Conservation (phyloP, 139 green algal genomes). For the Chlamydomonas urium region DNA sequence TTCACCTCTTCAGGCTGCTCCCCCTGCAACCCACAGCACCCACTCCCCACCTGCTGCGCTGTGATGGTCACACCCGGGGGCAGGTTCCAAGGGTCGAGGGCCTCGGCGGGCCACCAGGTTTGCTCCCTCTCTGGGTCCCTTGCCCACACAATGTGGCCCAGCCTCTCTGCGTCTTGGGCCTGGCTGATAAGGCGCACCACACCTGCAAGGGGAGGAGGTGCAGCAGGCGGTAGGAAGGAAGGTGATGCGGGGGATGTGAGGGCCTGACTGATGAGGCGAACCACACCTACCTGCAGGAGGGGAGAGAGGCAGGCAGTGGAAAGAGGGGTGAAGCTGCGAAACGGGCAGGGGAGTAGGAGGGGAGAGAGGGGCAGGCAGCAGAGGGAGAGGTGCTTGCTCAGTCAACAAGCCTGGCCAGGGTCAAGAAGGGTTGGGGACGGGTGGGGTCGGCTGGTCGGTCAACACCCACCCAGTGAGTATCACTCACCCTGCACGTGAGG, state of each 20-base stretch:
- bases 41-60: slow-evolving; percentile 19
- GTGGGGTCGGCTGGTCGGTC: no score
- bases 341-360: neutral
- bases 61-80: slow-evolving; percentile 41
- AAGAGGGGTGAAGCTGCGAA: no score
- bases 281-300: no score
- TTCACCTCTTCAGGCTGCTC: neutral
- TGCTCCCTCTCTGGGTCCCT: slow-evolving; percentile 15
- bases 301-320: no score
- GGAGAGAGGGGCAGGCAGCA: neutral
- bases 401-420: no score
- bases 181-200: slow-evolving; percentile 12
- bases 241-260: neutral
- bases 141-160: slow-evolving; percentile 51
- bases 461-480: no score
- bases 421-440: no score
- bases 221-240: neutral
- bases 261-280: no score
- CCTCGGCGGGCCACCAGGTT: slow-evolving; percentile 58
- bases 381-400: neutral
- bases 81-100: slow-evolving; percentile 49
- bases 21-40: neutral
- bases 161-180: slow-evolving; percentile 34
- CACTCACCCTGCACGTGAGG: slow-evolving; percentile 16
- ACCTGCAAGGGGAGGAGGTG: slow-evolving; percentile 6